Conservation (phyloP, 2,329 filamentous ascomycete genomes). For the Grosmannia penicillata region DNA sequence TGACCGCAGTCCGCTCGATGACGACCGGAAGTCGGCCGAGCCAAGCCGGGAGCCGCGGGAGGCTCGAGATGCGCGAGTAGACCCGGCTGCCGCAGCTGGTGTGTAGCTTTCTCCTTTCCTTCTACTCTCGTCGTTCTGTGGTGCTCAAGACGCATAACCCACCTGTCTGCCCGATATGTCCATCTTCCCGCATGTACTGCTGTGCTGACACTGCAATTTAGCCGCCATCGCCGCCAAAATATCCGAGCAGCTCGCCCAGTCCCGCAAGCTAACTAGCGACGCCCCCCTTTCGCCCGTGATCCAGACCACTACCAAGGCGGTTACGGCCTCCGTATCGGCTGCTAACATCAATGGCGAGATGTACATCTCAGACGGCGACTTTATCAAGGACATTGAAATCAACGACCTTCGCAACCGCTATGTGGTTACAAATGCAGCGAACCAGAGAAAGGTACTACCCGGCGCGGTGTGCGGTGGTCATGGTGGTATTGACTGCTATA, state of each 20-base stretch:
- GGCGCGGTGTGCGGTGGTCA: no score
- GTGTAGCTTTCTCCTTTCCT: constrained; percentile 19
- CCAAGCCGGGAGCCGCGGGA: no score
- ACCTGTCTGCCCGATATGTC: background rate
- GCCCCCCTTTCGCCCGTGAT: constrained; percentile 76
- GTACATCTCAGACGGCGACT: constrained; percentile 93
- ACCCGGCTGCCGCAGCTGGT: constrained; percentile 71
- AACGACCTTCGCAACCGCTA: constrained; percentile 96
- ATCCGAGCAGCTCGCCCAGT: constrained; percentile 68
- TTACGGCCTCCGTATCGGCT: constrained; percentile 21
- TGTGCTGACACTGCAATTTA: no score
- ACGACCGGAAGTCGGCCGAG: constrained; percentile 21
- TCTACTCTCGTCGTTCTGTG: background rate
- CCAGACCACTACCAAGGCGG: constrained; percentile 30
- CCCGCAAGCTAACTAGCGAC: constrained; percentile 80
- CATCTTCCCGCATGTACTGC: background rate
- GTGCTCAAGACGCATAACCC: background rate
- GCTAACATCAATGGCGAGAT: constrained; percentile 68
- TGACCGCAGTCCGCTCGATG: constrained; percentile 63
- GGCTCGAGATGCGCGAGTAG: no score
- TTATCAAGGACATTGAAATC: constrained; percentile 97
- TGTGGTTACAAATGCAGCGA: constrained; percentile 89
- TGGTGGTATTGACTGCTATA: no score
- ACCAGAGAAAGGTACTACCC: constrained; percentile 99
- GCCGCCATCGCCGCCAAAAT: constrained; percentile 83